A percentile compares a stretch with the other conserved stretches of the same genome.
Evolutionary conservation across 495 filamentous ascomycete genomes (phyloP).

Genomic region (Schizothecium vesticola): DNA sequence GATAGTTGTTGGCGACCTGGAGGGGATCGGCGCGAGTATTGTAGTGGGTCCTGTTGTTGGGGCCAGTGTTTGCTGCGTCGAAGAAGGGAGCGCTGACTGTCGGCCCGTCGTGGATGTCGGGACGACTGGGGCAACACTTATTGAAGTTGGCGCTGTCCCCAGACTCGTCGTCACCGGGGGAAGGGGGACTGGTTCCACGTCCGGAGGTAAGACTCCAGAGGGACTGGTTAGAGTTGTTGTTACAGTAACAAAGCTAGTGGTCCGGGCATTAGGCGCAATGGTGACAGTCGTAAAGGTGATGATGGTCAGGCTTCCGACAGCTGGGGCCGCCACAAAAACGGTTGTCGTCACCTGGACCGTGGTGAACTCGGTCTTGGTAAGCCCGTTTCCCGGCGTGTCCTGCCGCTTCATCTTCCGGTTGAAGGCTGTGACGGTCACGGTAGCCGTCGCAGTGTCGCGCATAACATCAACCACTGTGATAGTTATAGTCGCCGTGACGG

Average conservation of each 20-base stretch:
- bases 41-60: not conserved
- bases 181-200: not conserved
- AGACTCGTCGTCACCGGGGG: not conserved
- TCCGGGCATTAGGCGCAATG: not conserved
- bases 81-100: not conserved
- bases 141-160: not conserved
- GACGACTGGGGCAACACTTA: not conserved
- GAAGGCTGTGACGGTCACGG: constrained; percentile 15
- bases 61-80: not conserved
- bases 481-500: constrained; percentile 18
- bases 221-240: not conserved
- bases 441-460: not conserved
- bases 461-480: constrained; percentile 9
- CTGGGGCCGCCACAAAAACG: constrained; percentile 9
- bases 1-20: not conserved
- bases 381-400: constrained; percentile 3
- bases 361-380: not conserved
- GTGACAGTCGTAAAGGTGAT: not conserved
- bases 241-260: not conserved
- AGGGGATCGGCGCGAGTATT: not conserved
- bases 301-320: constrained; percentile 4
- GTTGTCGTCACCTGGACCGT: constrained; percentile 23
- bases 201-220: not conserved
- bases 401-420: not conserved
- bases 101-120: not conserved